Base-by-base conservation (phyloP, 352 stramenopile species). In the Globisporangium alternatum region DNA sequence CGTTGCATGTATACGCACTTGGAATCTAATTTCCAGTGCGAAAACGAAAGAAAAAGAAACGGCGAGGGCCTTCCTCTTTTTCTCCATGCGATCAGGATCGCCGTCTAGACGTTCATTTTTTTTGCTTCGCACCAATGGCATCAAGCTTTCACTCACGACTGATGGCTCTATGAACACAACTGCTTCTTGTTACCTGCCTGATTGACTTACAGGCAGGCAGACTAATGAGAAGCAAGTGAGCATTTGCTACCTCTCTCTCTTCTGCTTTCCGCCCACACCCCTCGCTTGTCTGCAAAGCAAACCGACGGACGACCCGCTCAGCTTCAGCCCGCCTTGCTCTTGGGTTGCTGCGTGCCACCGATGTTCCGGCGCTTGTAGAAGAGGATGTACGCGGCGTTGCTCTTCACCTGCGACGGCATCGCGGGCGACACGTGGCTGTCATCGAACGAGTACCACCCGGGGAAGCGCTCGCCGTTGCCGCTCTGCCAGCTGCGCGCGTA, bases 381-480 rank as follows among this genome's bases (percentile, higher is more conserved):
- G 37, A 96, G 72, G 66, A 96, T 92, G 76, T 96, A 96, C 25
- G 88, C 88, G 15, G 82, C 83, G 45, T 90, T 92, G 31, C 75
- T 84, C 70, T 93, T 89, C 59, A 95, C 80, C 31, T 88, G 78
- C n/a, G 58, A 63, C 5, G 72, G 59, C 70, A 79, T 79, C 3
- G 73, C 81, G 25, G 78, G 74, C 28, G 81, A 78, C 64, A 93
- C 84, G 25, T 84, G 66, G 62, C 84, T 91, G 65, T 96, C 88
- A 60, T 96, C 88, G 62, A 94, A 96, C 19, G 76, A 86, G 70
- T 89, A 95, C 86, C 88, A 96, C 25, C 80, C 73, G 22, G 80
- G 77, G 67, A 79, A 88, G 56, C 77, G 71, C 56, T 88, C 78
- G 45, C 68, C 68, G 57, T 85, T 72, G 19, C 71, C 72, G 53